A percentile compares a stretch with the other conserved stretches of the same genome.
phyloP scores from a whole-genome alignment of 2,329 filamentous ascomycete genomes.

The Basipetospora chlamydospora region DNA sequence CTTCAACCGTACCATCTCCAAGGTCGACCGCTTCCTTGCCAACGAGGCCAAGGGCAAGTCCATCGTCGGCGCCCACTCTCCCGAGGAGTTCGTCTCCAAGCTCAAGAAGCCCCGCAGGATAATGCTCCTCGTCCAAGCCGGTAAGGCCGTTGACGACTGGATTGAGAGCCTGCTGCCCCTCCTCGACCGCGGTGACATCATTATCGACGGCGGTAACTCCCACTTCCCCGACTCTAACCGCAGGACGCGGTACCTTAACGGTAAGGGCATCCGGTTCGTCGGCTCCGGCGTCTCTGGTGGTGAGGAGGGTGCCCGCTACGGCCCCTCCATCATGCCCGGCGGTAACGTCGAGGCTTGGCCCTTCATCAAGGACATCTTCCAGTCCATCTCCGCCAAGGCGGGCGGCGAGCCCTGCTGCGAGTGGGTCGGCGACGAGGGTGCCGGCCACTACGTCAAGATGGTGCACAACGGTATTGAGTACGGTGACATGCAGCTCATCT shows the following conservation, averaged over 20 bases:
- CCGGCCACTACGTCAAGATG: constrained; percentile 99
- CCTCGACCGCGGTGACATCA: constrained; percentile 81
- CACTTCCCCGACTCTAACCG: constrained; percentile 99
- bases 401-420: constrained; percentile 96
- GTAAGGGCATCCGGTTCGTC: constrained; percentile 89
- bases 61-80: constrained; percentile 82
- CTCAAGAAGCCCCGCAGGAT: constrained; percentile 93
- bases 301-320: constrained; percentile 97
- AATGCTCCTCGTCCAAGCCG: constrained; percentile 98
- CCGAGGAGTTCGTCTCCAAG: constrained; percentile 90
- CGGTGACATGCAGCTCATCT: constrained; percentile 99
- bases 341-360: constrained; percentile 97
- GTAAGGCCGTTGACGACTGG: constrained; percentile 96
- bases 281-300: constrained; percentile 96
- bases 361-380: constrained; percentile 97
- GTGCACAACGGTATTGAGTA: constrained; percentile 99
- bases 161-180: constrained; percentile 85
- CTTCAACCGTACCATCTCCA: constrained; percentile 96
- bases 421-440: constrained; percentile 98
- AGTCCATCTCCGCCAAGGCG: constrained; percentile 94
- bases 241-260: constrained; percentile 72
- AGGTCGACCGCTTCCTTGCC: constrained; percentile 87
- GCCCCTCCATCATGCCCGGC: constrained; percentile 95
- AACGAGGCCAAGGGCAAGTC: constrained; percentile 94
- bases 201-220: constrained; percentile 98